Conservation (phyloP, 345 rosid genomes). For the Hypericum androsaemum region DNA sequence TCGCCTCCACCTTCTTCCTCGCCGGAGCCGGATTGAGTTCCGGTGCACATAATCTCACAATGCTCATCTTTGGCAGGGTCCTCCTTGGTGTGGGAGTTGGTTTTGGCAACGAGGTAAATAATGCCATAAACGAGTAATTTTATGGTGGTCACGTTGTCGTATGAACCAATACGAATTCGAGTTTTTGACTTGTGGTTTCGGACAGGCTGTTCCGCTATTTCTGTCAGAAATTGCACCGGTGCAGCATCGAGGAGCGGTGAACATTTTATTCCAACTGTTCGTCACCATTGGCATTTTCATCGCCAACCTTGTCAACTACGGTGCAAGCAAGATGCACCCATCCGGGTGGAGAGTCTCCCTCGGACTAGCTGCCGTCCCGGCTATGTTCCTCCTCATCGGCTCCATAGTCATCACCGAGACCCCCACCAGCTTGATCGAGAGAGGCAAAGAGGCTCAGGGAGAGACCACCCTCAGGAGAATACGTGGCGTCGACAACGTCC, state of each 20-base stretch:
- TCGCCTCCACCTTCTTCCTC: slow-evolving; percentile 29
- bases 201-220: slow-evolving; percentile 57
- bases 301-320: slow-evolving; percentile 45
- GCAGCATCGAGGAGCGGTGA: slow-evolving; percentile 46
- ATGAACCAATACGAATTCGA: too few species aligned
- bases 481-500: slow-evolving; percentile 42
- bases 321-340: slow-evolving; percentile 30
- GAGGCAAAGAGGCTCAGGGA: slow-evolving; percentile 22
- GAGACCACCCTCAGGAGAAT: slow-evolving; percentile 31
- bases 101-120: slow-evolving; percentile 36
- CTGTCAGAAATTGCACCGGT: slow-evolving; percentile 55
- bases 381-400: slow-evolving; percentile 36
- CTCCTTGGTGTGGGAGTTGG: slow-evolving; percentile 38
- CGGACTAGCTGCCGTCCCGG: slow-evolving; percentile 46
- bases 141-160: too few species aligned
- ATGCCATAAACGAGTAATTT: too few species aligned
- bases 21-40: slow-evolving; percentile 19
- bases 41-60: slow-evolving; percentile 13
- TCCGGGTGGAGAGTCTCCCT: slow-evolving; percentile 46
- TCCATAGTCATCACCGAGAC: slow-evolving; percentile 44
- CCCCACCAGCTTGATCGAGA: slow-evolving; percentile 51
- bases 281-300: slow-evolving; percentile 45
- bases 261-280: slow-evolving; percentile 45
- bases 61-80: slow-evolving; percentile 31
- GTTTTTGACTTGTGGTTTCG: too few species aligned